A percentile compares a stretch with the other conserved stretches of the same genome.
These are phyloP conservation scores for Selaginella tamariscina DNA, from an alignment of 75 land plant species.

Conservation along the genomic window DNA sequence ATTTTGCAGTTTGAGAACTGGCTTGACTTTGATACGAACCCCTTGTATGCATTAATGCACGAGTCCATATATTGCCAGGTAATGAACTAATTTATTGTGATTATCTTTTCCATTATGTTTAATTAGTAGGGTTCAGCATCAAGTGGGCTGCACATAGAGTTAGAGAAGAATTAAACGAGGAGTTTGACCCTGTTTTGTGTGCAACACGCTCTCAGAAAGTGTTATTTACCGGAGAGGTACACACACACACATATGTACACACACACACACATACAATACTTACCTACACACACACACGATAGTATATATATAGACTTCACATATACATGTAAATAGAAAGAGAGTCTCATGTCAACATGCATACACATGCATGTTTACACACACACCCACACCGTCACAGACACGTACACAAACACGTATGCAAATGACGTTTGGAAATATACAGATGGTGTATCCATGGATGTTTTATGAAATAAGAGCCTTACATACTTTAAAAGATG, in stretches of 20 bases:
- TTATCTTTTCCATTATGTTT: too few species aligned
- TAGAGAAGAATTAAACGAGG: conserved; percentile 40
- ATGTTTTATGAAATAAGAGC: conserved; percentile 82
- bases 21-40: conserved; percentile 72
- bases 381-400: too few species aligned
- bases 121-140: conserved; percentile 88
- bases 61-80: conserved; percentile 94
- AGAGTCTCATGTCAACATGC: too few species aligned
- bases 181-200: conserved; percentile 71
- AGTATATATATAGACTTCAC: too few species aligned
- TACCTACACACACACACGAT: too few species aligned
- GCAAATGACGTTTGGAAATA: too few species aligned
- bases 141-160: conserved; percentile 84
- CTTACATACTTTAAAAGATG: conserved; percentile 65
- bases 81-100: too few species aligned
- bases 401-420: too few species aligned
- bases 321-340: too few species aligned
- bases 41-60: conserved; percentile 73
- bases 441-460: conserved; percentile 98
- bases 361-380: too few species aligned
- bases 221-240: conserved; percentile 93
- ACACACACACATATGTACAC: too few species aligned
- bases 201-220: conserved; percentile 61
- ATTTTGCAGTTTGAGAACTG: conserved; percentile 63
- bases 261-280: too few species aligned